These are phyloP conservation scores for Plasmodium falciparum DNA, from an alignment of 169 alveolate genomes.

Conservation along the genomic window DNA sequence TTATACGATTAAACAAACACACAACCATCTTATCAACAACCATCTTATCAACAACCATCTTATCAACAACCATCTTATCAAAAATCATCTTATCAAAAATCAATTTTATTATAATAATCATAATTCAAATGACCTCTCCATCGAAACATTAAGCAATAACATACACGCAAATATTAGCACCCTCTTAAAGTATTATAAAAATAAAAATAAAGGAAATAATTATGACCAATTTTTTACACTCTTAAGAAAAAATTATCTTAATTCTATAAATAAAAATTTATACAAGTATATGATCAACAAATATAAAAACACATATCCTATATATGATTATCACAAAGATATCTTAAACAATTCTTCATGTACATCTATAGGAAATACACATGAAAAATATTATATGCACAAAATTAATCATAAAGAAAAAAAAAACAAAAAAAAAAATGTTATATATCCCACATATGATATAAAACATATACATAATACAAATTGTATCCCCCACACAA, in stretches of 20 bases:
- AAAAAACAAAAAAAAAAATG: too few species aligned
- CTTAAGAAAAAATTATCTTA: conserved; percentile 4
- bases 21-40: background rate
- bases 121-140: background rate
- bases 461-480: too few species aligned
- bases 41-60: background rate
- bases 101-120: background rate
- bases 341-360: background rate
- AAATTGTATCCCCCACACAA: too few species aligned
- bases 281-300: conserved; percentile 23
- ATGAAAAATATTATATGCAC: too few species aligned
- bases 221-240: background rate
- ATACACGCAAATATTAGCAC: conserved; percentile 54
- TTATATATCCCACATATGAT: too few species aligned
- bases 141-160: conserved; percentile 27
- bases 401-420: too few species aligned
- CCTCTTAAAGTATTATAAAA: conserved; percentile 18
- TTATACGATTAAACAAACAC: background rate
- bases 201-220: background rate
- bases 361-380: too few species aligned
- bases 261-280: conserved; percentile 17
- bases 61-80: background rate
- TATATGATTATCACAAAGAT: background rate
- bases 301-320: conserved; percentile 13
- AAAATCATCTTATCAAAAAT: too few species aligned